These are phyloP conservation scores for Cutaneotrichosporon dermatis DNA, from an alignment of 1,284 basidiomycete species.

Conservation along the genomic window DNA sequence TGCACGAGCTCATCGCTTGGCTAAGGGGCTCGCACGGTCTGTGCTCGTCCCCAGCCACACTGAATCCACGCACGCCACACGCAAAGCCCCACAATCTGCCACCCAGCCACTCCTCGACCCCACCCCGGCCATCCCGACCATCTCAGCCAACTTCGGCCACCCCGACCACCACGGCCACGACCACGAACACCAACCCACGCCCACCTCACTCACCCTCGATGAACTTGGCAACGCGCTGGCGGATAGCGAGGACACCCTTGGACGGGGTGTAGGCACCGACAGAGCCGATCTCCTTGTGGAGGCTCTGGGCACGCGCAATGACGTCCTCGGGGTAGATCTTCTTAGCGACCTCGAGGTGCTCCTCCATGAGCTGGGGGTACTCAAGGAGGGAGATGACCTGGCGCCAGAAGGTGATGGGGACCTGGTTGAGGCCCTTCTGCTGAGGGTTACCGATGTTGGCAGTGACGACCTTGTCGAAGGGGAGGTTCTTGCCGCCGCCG, in stretches of 20 bases:
- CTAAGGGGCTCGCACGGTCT: too few relatives aligned
- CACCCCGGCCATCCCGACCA: too few relatives aligned
- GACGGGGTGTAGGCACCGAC: constrained; percentile 95
- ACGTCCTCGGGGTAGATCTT: constrained; percentile 81
- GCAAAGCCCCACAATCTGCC: too few relatives aligned
- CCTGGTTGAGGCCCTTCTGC: constrained; percentile 88
- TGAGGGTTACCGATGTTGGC: constrained; percentile 99
- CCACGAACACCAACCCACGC: too few relatives aligned
- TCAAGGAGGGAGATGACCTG: constrained; percentile 77
- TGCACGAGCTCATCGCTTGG: too few relatives aligned
- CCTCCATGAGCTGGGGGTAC: constrained; percentile 77
- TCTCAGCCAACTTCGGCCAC: too few relatives aligned
- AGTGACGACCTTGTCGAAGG: constrained; percentile 84
- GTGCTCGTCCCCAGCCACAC: too few relatives aligned
- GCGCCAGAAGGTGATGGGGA: constrained; percentile 85
- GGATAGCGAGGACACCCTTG: constrained; percentile 85
- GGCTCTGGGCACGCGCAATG: constrained; percentile 71
- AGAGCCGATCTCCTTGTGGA: constrained; percentile 83
- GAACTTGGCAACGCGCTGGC: constrained; percentile 84
- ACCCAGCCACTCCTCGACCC: too few relatives aligned
- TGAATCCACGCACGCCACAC: too few relatives aligned
- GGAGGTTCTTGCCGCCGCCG: constrained; percentile 55
- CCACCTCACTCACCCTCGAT: constrained; percentile 61
- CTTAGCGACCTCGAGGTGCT: constrained; percentile 57
- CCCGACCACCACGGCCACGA: too few relatives aligned